Evolutionary conservation across 2,329 filamentous ascomycete genomes (phyloP), one percentile per base, ranked within the genome.

Genomic region (Calonectria ilicicola): DNA sequence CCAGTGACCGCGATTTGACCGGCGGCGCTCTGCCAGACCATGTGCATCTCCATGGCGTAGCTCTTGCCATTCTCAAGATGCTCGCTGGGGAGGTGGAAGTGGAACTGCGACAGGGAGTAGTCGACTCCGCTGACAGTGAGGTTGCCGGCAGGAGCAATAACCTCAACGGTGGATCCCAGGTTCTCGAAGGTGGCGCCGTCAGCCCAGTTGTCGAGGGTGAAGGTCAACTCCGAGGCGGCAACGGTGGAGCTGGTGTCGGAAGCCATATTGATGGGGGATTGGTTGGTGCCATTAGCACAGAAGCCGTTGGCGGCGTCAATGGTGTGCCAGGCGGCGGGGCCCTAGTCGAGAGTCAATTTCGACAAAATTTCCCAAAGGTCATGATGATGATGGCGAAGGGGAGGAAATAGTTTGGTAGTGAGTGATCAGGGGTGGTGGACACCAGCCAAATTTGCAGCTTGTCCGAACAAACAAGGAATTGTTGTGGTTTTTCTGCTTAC

Each of bases 11-110:
- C 80, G 19, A 84, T 68, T 15, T 78, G 46, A 2, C 68, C 51
- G 1, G 69, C 75, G 1, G 62, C 67, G 15, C 74, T 76, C 12
- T 75, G 19, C 65, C 80, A 82, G 2, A 81, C 81, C 75, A 82
- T 77, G 70, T 82, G 79, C 73, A 78, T 75, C 78, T 84, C 74
- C 81, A 81, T 81, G 27, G 80, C 78, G 58, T 75, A 69, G 60
- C 77, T 80, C 0, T 74, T 75, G 9, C 85, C 80, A 78, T 85
- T 75, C 79, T 91, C 83, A 58, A 87, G 85, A 76, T 92, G 90
- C 83, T 92, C 90, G 51, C 88, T 89, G 0, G 90, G 89, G 0
- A 89, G 88, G 78, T 92, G 90, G 82, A 91, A 90, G 81, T 91
- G 90, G 82, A 91, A 91, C 75, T 91, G 90, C 58, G 82, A 82